Conservation (phyloP, 2,329 filamentous ascomycete genomes). For the Xylaria sp. region DNA sequence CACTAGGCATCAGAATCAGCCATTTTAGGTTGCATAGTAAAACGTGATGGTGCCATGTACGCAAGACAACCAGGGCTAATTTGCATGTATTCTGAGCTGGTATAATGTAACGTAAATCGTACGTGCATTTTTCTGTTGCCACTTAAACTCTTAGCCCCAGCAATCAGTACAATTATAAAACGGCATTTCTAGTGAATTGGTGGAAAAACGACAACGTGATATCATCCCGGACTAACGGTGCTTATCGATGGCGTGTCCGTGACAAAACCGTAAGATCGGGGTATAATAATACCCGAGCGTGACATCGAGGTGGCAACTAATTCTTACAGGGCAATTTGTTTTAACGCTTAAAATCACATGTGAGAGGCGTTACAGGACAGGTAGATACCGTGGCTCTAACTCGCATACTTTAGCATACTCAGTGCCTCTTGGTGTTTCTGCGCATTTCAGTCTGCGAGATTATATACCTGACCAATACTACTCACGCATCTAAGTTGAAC, state of each 20-base stretch:
- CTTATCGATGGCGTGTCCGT: too few relatives aligned
- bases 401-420: not conserved
- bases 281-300: not conserved
- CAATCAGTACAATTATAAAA: not conserved
- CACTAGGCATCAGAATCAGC: not conserved
- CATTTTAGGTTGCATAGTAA: not conserved
- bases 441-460: not conserved
- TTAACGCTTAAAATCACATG: not conserved
- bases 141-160: not conserved
- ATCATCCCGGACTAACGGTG: too few relatives aligned
- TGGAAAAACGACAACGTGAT: too few relatives aligned
- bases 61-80: not conserved
- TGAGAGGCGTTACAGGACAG: not conserved
- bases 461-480: not conserved
- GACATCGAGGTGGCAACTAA: not conserved
- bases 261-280: conserved; percentile 10
- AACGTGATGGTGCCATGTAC: not conserved
- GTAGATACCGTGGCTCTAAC: not conserved
- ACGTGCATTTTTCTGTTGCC: not conserved
- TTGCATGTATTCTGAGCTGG: not conserved
- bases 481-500: not conserved
- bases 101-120: not conserved
- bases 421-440: not conserved
- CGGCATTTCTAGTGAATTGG: not conserved
- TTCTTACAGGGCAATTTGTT: not conserved